Base-by-base conservation (phyloP, 2,329 filamentous ascomycete genomes). In the Aspergillus cejpii region DNA sequence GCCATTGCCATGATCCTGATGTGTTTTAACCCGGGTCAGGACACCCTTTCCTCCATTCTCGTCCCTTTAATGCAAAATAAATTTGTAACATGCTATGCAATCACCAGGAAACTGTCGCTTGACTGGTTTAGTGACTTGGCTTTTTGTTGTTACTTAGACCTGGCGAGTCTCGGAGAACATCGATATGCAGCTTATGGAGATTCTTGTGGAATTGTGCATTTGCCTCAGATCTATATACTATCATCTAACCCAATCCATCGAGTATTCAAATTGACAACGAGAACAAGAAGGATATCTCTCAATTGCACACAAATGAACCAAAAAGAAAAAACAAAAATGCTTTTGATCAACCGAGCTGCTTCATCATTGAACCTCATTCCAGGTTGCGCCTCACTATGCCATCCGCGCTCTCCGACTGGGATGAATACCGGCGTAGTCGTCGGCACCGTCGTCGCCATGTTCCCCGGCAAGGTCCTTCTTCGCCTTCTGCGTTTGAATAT, bases 401-500 rank as follows among this genome's bases (percentile, higher is more conserved):
- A 72, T 62, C 37, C 59, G 60, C 15, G 53, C 57, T 47, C 68
- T 61, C n/a, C 70, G 66, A 55, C 70, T 73, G 10, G 70, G 70
- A 53, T 73, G 70, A 27, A 73, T 57, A 47, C 62, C 64, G 8
- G 63, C 65, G 51, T 52, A 64, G 33, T 61, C 57, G 39, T 62
- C 60, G 20, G 45, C 28, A 7, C 47, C 31, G 27, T 53, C 46
- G 51, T 59, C 36, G 48, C 50, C 44, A n/a, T 47, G 27, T 38
- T 53, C 50, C 20, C 51, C 47, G 11, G 10, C 20, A 41, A 56
- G 51, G 2, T 44, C 31, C 40, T 53, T 64, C 52, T 63, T 66
- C 43, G 57, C 61, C 62, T 69, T 68, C 53, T 68, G 66, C 58
- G 74, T 71, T 47, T 66, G 62, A 52, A 71, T 66, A 52, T 70